Evolutionary conservation across 495 filamentous ascomycete species (phyloP).

Genomic region (Xylaria curta): DNA sequence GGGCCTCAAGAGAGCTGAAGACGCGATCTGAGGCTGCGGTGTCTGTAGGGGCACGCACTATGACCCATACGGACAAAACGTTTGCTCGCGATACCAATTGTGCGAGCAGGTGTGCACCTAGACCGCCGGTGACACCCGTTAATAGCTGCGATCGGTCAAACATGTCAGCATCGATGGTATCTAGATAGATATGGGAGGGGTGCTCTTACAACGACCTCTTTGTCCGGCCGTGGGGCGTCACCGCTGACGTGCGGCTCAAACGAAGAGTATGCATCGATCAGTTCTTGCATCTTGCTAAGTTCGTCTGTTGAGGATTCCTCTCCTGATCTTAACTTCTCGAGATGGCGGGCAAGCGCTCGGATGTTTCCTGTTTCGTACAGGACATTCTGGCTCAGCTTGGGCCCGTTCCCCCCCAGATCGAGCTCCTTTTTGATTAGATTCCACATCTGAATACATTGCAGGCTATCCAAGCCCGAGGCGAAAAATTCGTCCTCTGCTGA

Average conservation of each 20-base stretch:
- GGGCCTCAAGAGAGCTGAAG: constrained; percentile 30
- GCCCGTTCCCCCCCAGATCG: constrained; percentile 41
- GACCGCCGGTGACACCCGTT: constrained; percentile 65
- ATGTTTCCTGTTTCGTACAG: background rate
- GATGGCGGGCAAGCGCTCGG: constrained; percentile 11
- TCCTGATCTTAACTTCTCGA: constrained; percentile 31
- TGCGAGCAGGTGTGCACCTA: constrained; percentile 62
- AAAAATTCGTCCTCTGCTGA: constrained; percentile 57
- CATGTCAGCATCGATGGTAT: constrained; percentile 34
- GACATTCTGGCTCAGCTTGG: constrained; percentile 11
- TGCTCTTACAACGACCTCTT: constrained; percentile 7
- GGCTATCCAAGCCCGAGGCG: constrained; percentile 58
- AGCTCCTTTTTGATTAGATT: constrained; percentile 50
- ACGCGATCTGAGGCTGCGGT: constrained; percentile 33
- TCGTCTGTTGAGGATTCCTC: constrained; percentile 26
- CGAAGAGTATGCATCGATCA: constrained; percentile 58
- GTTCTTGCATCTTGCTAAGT: constrained; percentile 46
- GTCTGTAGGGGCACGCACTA: constrained; percentile 53
- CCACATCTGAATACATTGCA: constrained; percentile 59
- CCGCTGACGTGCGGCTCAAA: constrained; percentile 47
- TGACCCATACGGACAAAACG: constrained; percentile 48
- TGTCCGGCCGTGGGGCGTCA: constrained; percentile 6
- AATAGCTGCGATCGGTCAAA: constrained; percentile 40
- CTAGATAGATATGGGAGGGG: background rate
- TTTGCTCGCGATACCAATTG: constrained; percentile 40